Evolutionary conservation across 192 early-diverging fungal species (phyloP).

Genomic region (Backusella psychrophila): DNA sequence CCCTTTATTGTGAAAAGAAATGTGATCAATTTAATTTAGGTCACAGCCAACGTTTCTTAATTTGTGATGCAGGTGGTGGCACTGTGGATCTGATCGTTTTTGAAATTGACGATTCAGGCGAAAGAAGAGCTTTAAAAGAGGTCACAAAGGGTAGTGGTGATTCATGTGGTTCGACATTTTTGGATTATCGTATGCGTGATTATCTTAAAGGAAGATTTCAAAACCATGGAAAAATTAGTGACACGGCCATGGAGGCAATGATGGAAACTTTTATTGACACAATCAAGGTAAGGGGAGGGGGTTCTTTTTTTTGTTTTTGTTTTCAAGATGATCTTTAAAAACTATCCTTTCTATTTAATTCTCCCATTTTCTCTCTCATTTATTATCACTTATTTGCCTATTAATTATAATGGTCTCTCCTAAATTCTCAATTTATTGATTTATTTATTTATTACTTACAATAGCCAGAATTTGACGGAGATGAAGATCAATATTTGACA

Average conservation of each 20-base stretch:
- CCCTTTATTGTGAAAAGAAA: constrained; percentile 48
- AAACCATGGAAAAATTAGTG: constrained; percentile 25
- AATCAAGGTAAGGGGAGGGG: constrained; percentile 35
- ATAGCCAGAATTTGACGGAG: constrained; percentile 47
- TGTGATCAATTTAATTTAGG: constrained; percentile 44
- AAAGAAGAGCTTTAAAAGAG: constrained; percentile 38
- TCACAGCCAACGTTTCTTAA: constrained; percentile 45
- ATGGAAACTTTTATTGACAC: constrained; percentile 52
- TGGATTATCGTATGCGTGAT: constrained; percentile 49
- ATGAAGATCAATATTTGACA: constrained; percentile 43
- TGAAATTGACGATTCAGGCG: constrained; percentile 2
- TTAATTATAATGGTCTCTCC: background rate
- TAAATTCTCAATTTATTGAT: background rate
- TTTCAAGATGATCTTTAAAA: background rate
- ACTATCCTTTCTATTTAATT: background rate
- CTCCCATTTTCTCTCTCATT: background rate
- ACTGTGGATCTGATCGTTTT: constrained; percentile 45
- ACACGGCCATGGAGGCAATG: constrained; percentile 30
- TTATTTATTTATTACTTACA: background rate
- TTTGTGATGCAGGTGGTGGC: constrained; percentile 54
- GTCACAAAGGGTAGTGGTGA: constrained; percentile 54
- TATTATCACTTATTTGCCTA: background rate
- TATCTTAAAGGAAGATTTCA: constrained; percentile 42
- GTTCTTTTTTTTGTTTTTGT: background rate
- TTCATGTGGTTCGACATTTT: constrained; percentile 48